A percentile compares a stretch with the other conserved stretches of the same genome.
Evolutionary conservation across 2,329 filamentous ascomycete species (phyloP).

Genomic region (Daldinia sp.): DNA sequence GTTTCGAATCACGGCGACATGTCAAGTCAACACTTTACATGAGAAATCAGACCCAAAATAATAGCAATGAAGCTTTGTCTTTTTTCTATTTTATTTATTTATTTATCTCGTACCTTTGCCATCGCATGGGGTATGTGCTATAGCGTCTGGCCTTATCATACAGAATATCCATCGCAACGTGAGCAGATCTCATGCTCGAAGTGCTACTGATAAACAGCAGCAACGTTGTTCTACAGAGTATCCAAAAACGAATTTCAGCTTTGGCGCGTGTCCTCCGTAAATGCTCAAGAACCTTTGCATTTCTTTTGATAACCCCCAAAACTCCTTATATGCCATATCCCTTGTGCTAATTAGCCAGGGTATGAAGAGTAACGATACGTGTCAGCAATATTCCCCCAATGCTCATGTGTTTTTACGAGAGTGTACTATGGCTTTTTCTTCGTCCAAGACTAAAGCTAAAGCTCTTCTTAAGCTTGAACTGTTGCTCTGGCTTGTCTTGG

Average conservation of each 20-base stretch:
- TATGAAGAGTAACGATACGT: slow-evolving; percentile 10
- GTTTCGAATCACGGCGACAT: slow-evolving; percentile 3
- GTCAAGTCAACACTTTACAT: slow-evolving; percentile 1
- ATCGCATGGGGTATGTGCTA: not conserved
- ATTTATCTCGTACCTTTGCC: not conserved
- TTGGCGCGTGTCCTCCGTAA: slow-evolving; percentile 24
- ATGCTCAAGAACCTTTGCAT: slow-evolving; percentile 30
- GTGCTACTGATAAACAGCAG: slow-evolving; percentile 9
- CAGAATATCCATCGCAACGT: slow-evolving; percentile 21
- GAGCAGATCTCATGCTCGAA: slow-evolving; percentile 10
- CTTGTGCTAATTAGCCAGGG: slow-evolving; percentile 6
- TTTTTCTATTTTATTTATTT: not conserved
- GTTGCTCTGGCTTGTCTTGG: slow-evolving; percentile 51
- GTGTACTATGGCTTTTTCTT: slow-evolving; percentile 71
- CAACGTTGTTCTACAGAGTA: slow-evolving; percentile 19
- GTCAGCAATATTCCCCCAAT: slow-evolving; percentile 15
- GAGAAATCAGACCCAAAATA: not conserved
- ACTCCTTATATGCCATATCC: slow-evolving; percentile 35
- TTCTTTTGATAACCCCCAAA: slow-evolving; percentile 30
- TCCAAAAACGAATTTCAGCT: slow-evolving; percentile 24
- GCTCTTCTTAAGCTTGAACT: slow-evolving; percentile 64
- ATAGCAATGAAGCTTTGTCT: slow-evolving; percentile 16
- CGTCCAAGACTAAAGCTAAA: slow-evolving; percentile 73
- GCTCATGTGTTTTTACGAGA: slow-evolving; percentile 41
- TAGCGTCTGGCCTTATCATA: slow-evolving; percentile 24